Percentiles rank a stretch among this genome's conserved stretches.
Conservation (phyloP, 768 basidiomycete species). For the Trametes sanguinea region DNA sequence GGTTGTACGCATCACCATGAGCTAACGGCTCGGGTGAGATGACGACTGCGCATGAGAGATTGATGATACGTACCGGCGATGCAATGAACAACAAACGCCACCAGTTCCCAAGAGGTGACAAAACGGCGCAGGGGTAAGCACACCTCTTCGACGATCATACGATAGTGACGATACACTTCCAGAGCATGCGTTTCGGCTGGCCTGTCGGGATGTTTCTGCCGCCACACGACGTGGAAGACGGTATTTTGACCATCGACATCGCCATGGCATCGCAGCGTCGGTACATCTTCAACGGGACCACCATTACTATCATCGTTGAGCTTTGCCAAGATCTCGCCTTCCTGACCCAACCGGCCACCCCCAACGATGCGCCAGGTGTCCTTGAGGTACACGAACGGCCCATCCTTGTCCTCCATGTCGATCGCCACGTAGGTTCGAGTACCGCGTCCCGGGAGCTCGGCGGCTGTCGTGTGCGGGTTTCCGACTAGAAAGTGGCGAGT, state of each 20-base stretch:
- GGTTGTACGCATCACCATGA: background rate
- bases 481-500: constrained; percentile 5
- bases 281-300: background rate
- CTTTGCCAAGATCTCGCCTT: background rate
- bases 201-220: background rate
- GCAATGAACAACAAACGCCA: background rate
- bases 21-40: background rate
- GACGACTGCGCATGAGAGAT: background rate
- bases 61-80: background rate
- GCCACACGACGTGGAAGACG: background rate
- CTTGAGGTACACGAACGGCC: constrained; percentile 5
- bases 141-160: constrained; percentile 8
- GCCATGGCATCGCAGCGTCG: background rate
- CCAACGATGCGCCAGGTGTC: background rate
- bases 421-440: constrained; percentile 4
- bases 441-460: background rate
- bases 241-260: background rate
- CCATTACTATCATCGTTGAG: background rate
- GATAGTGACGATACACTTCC: constrained; percentile 5
- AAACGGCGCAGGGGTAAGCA: background rate
- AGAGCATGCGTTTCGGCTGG: background rate
- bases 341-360: background rate
- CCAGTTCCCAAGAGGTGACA: background rate
- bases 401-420: background rate
- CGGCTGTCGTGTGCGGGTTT: background rate